Evolutionary conservation across 2,329 filamentous ascomycete genomes (phyloP).

Genomic region (Cercospora zeae-maydis): DNA sequence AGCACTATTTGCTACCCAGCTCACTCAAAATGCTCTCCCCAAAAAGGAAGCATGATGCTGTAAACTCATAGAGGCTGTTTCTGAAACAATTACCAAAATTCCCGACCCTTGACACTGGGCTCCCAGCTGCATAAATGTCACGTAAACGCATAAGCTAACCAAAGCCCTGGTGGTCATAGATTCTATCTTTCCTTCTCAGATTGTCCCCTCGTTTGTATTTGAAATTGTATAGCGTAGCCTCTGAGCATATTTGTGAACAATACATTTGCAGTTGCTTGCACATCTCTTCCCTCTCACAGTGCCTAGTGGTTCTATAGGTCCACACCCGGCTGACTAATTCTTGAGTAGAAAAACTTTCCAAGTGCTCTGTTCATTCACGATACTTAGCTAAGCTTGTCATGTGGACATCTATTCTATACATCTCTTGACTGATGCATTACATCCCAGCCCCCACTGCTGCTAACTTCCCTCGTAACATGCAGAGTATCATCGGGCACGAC

Average conservation of each 20-base stretch:
- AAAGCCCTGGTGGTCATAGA: background rate
- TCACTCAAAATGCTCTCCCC: constrained; percentile 11
- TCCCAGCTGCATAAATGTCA: background rate
- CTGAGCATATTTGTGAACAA: background rate
- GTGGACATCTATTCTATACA: background rate
- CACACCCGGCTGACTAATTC: too few species aligned
- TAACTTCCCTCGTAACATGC: background rate
- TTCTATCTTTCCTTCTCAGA: too few species aligned
- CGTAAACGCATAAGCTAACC: background rate
- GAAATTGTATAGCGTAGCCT: too few species aligned
- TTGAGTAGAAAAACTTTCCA: too few species aligned
- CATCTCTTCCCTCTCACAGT: too few species aligned
- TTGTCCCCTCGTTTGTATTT: too few species aligned
- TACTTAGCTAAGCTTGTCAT: background rate
- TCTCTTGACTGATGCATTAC: background rate
- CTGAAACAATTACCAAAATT: background rate
- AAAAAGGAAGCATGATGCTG: constrained; percentile 8
- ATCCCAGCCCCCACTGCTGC: background rate
- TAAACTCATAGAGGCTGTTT: constrained; percentile 14
- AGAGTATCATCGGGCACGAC: background rate
- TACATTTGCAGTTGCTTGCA: background rate
- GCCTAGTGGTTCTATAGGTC: too few species aligned
- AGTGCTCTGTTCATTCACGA: background rate
- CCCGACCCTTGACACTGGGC: background rate
- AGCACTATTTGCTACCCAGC: constrained; percentile 16